Evolutionary conservation across 2,329 filamentous ascomycete genomes (phyloP).

Genomic region (Apiospora pterosperma): DNA sequence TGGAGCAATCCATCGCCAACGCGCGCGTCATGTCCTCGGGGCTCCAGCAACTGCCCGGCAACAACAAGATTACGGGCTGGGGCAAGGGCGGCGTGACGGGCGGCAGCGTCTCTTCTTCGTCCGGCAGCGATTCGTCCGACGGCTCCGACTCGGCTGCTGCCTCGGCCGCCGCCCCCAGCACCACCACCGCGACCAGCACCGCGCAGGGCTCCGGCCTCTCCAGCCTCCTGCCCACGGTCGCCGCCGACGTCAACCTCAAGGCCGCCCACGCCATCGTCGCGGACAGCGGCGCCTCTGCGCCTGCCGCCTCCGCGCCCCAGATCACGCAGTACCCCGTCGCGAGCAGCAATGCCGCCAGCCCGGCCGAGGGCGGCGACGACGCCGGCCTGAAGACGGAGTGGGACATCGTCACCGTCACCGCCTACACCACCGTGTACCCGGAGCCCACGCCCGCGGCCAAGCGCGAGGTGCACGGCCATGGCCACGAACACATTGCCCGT

Average conservation of each 20-base stretch:
- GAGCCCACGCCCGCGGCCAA: conserved; percentile 15
- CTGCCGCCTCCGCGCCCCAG: neutral
- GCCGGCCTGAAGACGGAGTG: conserved; percentile 36
- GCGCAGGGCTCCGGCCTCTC: too few relatives aligned
- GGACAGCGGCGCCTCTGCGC: too few relatives aligned
- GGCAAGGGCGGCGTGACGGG: neutral
- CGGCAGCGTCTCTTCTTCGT: conserved; percentile 32
- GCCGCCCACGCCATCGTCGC: too few relatives aligned
- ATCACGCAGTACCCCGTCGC: conserved; percentile 5
- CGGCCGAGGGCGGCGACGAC: conserved; percentile 13
- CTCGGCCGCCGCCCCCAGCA: neutral
- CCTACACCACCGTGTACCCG: conserved; percentile 13
- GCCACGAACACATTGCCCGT: conserved; percentile 20
- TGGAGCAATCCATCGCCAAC: conserved; percentile 42
- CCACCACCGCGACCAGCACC: neutral
- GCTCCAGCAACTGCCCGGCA: conserved; percentile 52
- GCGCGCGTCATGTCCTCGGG: conserved; percentile 20
- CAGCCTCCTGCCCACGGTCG: conserved; percentile 6
- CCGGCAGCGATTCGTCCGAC: conserved; percentile 6
- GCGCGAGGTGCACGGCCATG: conserved; percentile 15
- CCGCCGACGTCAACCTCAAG: too few relatives aligned
- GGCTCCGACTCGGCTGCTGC: conserved; percentile 6
- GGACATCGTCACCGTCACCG: conserved; percentile 14
- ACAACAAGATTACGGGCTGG: conserved; percentile 52
- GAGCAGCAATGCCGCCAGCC: conserved; percentile 8